Evolutionary conservation across 2,329 filamentous ascomycete genomes (phyloP).

Genomic region (Fusarium sterilihyphosum): DNA sequence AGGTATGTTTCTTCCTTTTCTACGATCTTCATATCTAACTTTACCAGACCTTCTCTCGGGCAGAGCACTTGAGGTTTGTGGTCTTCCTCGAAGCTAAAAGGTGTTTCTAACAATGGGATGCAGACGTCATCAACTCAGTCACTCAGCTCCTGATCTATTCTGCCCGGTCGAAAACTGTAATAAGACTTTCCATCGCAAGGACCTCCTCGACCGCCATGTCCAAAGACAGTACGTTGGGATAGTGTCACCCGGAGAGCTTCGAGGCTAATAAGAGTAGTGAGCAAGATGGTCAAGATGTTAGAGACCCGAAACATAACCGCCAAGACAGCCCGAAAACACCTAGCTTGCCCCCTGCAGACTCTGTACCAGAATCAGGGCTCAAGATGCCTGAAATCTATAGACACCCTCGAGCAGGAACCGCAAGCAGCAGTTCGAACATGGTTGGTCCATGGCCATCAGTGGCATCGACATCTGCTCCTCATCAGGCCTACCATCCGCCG

Average conservation of each 20-base stretch:
- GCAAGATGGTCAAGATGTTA: constrained; percentile 25
- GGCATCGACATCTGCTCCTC: constrained; percentile 6
- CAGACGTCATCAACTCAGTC: constrained; percentile 70
- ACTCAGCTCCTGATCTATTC: constrained; percentile 62
- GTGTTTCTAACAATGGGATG: constrained; percentile 38
- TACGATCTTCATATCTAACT: constrained; percentile 5
- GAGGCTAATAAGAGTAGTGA: constrained; percentile 36
- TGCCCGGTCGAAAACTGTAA: constrained; percentile 66
- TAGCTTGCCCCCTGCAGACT: constrained; percentile 15
- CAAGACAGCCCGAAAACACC: constrained; percentile 33
- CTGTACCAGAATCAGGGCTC: constrained; percentile 24
- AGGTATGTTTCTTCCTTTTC: constrained; percentile 51
- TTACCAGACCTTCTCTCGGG: constrained; percentile 67
- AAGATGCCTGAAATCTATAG: constrained; percentile 34
- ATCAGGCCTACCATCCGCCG: constrained; percentile 19
- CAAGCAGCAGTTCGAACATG: constrained; percentile 21
- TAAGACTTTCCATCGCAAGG: constrained; percentile 66
- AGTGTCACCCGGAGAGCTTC: not conserved
- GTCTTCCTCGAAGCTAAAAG: not conserved
- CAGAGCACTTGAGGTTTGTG: constrained; percentile 68
- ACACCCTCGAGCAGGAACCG: constrained; percentile 15
- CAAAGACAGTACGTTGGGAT: constrained; percentile 49
- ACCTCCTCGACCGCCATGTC: constrained; percentile 68
- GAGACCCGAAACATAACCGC: not conserved
- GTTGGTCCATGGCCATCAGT: constrained; percentile 38